Conservation (phyloP, 148 eudicot genomes). For the Spergularia marina region DNA sequence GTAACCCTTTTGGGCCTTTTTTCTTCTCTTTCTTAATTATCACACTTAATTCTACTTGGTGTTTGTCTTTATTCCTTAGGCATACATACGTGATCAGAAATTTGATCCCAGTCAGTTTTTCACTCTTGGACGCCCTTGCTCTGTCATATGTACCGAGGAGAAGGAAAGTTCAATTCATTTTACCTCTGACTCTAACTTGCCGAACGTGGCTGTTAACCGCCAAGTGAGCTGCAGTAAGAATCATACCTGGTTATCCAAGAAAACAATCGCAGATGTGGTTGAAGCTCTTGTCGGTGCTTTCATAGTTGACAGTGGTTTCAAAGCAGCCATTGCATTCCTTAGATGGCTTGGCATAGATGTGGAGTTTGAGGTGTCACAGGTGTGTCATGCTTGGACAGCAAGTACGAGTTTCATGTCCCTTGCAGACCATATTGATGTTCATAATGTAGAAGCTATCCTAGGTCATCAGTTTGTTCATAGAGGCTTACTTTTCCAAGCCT, state of each 20-base stretch:
- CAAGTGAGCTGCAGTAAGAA: constrained; percentile 65
- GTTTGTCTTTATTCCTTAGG: constrained; percentile 39
- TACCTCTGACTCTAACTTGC: constrained; percentile 23
- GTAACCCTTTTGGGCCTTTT: not conserved
- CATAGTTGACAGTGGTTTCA: constrained; percentile 82
- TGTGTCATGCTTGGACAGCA: constrained; percentile 54
- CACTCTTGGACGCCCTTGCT: constrained; percentile 76
- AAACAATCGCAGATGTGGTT: constrained; percentile 90
- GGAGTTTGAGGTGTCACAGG: constrained; percentile 54
- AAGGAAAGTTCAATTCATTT: constrained; percentile 50
- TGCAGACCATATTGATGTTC: constrained; percentile 44
- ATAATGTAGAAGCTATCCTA: constrained; percentile 50
- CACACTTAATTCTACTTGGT: not conserved
- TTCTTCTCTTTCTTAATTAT: not conserved
- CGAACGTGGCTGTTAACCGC: constrained; percentile 21
- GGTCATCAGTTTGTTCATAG: constrained; percentile 60
- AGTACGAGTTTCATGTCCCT: constrained; percentile 59
- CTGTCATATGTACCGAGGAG: constrained; percentile 53
- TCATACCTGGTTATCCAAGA: constrained; percentile 82
- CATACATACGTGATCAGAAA: constrained; percentile 80
- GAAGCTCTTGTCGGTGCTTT: constrained; percentile 92
- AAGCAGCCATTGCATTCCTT: constrained; percentile 79
- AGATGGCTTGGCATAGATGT: constrained; percentile 80
- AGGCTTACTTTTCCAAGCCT: constrained; percentile 88
- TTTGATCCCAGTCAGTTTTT: constrained; percentile 66